Evolutionary conservation across 2,329 filamentous ascomycete species (phyloP).

Genomic region (Rhexocercosporidium sp.): DNA sequence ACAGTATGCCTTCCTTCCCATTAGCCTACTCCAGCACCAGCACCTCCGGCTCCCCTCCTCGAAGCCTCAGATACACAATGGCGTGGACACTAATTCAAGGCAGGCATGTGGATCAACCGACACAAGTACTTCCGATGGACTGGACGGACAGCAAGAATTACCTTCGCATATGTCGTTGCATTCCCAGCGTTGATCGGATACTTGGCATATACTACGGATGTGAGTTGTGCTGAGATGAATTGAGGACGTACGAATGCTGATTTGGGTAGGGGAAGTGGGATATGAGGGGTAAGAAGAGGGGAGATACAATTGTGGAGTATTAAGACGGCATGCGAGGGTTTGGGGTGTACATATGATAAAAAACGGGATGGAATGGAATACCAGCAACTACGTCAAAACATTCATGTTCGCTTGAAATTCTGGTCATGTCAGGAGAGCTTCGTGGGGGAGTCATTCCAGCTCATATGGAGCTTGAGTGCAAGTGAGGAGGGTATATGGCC

Average conservation of each 20-base stretch:
- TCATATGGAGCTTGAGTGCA: not conserved
- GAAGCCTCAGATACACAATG: not conserved
- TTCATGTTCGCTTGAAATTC: not conserved
- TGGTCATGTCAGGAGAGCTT: not conserved
- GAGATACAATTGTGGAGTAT: slow-evolving; percentile 82
- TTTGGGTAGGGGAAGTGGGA: slow-evolving; percentile 78
- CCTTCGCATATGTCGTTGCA: slow-evolving; percentile 75
- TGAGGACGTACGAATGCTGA: slow-evolving; percentile 26
- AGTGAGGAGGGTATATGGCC: not conserved
- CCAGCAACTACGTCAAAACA: not conserved
- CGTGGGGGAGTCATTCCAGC: not conserved
- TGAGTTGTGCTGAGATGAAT: slow-evolving; percentile 57
- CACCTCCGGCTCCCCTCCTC: not conserved
- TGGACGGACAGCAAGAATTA: slow-evolving; percentile 77
- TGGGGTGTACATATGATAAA: slow-evolving; percentile 33
- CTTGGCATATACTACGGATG: slow-evolving; percentile 81
- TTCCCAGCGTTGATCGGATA: slow-evolving; percentile 75
- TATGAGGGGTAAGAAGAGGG: slow-evolving; percentile 84
- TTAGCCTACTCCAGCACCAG: slow-evolving; percentile 20
- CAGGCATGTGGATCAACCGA: slow-evolving; percentile 83
- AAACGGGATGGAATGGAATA: slow-evolving; percentile 14
- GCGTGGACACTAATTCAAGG: slow-evolving; percentile 18
- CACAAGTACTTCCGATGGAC: slow-evolving; percentile 98
- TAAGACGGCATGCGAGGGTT: slow-evolving; percentile 46
- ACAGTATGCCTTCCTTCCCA: slow-evolving; percentile 48